A percentile compares a stretch with the other conserved stretches of the same genome.
Evolutionary conservation across 352 stramenopile species (phyloP).

Genomic region (Globisporangium parvum): DNA sequence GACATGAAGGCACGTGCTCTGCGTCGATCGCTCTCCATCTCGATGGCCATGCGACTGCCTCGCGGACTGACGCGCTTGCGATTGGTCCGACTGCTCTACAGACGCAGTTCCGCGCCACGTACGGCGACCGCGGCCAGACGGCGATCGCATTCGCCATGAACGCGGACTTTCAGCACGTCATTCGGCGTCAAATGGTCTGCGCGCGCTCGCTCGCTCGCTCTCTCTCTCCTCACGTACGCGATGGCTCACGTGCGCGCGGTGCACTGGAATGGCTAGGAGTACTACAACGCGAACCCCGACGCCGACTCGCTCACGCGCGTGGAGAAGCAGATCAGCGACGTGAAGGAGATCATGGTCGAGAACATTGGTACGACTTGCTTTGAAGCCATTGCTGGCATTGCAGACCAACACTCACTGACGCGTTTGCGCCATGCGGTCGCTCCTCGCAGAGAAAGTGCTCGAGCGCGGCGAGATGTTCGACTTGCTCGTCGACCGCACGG

Average conservation of each 20-base stretch:
- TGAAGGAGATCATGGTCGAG: conserved; percentile 98
- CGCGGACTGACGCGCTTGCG: neutral
- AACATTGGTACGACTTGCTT: conserved; percentile 89
- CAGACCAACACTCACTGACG: too few relatives aligned
- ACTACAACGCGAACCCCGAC: conserved; percentile 85
- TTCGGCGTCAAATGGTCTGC: conserved; percentile 95
- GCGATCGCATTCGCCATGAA: conserved; percentile 98
- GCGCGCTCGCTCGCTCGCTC: too few relatives aligned
- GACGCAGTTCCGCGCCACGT: conserved; percentile 79
- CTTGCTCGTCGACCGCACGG: conserved; percentile 87
- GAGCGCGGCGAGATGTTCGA: conserved; percentile 99
- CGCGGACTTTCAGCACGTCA: conserved; percentile 93
- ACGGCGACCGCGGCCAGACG: conserved; percentile 70
- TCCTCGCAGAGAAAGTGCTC: conserved; percentile 91
- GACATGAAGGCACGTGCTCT: conserved; percentile 87
- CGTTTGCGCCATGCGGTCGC: neutral
- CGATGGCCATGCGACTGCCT: too few relatives aligned
- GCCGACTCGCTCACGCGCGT: conserved; percentile 91
- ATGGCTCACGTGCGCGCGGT: too few relatives aligned
- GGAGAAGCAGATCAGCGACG: conserved; percentile 95
- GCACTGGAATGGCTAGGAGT: too few relatives aligned
- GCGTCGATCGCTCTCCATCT: neutral
- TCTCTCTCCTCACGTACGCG: too few relatives aligned
- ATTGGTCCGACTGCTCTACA: conserved; percentile 11
- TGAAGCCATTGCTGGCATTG: too few relatives aligned